Conservation (phyloP, 78 protist species). For the Dictyostelium firmibasis region DNA sequence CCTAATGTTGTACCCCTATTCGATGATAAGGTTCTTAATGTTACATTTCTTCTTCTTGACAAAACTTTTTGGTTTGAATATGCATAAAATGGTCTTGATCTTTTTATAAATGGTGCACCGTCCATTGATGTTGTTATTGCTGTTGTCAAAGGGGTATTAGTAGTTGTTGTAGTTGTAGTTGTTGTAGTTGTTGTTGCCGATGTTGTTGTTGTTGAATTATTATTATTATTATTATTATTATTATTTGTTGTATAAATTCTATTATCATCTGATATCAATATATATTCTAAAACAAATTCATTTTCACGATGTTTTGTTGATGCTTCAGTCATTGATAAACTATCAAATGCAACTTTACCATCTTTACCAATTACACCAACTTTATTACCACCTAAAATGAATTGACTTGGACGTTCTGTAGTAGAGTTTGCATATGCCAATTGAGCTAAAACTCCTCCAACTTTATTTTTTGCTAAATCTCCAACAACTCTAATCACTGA, state of each 20-base stretch:
- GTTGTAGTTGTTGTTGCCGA: background rate
- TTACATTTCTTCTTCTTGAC: slow-evolving; percentile 60
- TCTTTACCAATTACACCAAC: slow-evolving; percentile 59
- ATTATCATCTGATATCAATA: slow-evolving; percentile 47
- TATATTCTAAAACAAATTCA: slow-evolving; percentile 63
- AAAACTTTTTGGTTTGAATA: slow-evolving; percentile 77
- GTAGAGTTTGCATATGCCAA: slow-evolving; percentile 54
- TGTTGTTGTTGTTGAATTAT: background rate
- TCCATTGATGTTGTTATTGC: too few species aligned
- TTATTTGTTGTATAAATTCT: slow-evolving; percentile 1
- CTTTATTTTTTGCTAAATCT: slow-evolving; percentile 48
- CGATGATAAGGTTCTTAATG: slow-evolving; percentile 40
- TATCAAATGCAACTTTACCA: slow-evolving; percentile 76
- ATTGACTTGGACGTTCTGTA: slow-evolving; percentile 54
- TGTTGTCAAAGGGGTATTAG: too few species aligned
- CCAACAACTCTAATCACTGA: slow-evolving; percentile 55
- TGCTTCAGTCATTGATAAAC: slow-evolving; percentile 78
- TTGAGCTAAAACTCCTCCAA: slow-evolving; percentile 46
- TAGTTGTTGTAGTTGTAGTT: too few species aligned
- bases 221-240: too few species aligned
- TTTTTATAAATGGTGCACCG: slow-evolving; percentile 37
- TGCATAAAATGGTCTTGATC: slow-evolving; percentile 81
- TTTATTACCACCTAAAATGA: slow-evolving; percentile 77
- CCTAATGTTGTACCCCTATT: slow-evolving; percentile 58
- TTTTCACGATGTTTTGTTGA: slow-evolving; percentile 79